A percentile compares a stretch with the other conserved stretches of the same genome.
phyloP scores from a whole-genome alignment of 225 moss, liverwort and hornwort species.

The Marchantia polymorpha region DNA sequence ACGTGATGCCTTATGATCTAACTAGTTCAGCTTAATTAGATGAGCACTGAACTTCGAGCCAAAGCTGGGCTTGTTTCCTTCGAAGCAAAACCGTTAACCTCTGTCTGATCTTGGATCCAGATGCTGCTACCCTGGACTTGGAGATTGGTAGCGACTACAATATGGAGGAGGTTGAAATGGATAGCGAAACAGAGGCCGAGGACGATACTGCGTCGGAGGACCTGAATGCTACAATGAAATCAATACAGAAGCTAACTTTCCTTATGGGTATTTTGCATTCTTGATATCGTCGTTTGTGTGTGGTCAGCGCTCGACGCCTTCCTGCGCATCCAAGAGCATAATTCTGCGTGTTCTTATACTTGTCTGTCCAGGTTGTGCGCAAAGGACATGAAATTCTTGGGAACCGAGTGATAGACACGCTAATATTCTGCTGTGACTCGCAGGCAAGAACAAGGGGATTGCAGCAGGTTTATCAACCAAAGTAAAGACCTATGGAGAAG shows the following conservation, averaged over 20 bases:
- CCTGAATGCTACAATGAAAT: conserved; percentile 73
- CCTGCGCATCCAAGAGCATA: background rate
- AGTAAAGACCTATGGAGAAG: conserved; percentile 63
- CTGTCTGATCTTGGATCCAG: background rate
- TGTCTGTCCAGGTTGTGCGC: background rate
- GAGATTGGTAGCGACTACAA: conserved; percentile 47
- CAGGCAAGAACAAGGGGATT: conserved; percentile 54
- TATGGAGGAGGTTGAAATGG: conserved; percentile 84
- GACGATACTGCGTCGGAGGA: conserved; percentile 79
- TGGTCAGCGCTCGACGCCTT: background rate
- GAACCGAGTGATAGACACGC: background rate
- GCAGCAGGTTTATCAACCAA: conserved; percentile 36
- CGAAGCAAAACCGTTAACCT: background rate
- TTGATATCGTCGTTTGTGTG: background rate
- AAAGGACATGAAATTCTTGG: background rate
- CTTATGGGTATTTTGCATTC: conserved; percentile 50
- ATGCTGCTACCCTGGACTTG: conserved; percentile 31
- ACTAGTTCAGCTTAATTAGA: too few relatives aligned
- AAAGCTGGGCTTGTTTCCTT: too few relatives aligned
- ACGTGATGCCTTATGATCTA: too few relatives aligned
- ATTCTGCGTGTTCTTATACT: background rate
- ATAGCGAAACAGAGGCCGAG: conserved; percentile 76
- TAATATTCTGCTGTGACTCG: background rate
- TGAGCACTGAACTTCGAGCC: background rate
- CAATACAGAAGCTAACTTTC: conserved; percentile 82